Conservation (phyloP, 2,329 filamentous ascomycete genomes). For the Phoma sp. region DNA sequence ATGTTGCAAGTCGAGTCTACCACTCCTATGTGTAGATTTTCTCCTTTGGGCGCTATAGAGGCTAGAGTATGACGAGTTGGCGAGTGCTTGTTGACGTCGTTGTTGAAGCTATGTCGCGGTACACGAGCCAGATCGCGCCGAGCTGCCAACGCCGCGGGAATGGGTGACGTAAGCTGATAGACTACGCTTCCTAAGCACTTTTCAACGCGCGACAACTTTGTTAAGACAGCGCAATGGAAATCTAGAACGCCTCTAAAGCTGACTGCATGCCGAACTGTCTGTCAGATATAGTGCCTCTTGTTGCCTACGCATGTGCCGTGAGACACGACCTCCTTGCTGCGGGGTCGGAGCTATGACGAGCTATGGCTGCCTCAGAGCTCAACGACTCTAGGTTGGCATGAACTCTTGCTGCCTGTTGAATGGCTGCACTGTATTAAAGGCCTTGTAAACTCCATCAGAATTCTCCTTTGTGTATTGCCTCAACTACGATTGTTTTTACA, state of each 20-base stretch:
- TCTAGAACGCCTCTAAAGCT: neutral
- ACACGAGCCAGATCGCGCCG: constrained; percentile 11
- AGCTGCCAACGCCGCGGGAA: neutral
- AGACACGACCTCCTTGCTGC: neutral
- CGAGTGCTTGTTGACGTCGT: constrained; percentile 4
- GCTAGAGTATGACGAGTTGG: neutral
- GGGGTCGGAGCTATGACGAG: neutral
- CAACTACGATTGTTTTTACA: neutral
- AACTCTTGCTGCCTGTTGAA: neutral
- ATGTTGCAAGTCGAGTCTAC: constrained; percentile 57
- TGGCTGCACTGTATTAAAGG: neutral
- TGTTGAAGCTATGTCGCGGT: constrained; percentile 7
- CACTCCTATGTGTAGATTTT: neutral
- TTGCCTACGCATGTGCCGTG: neutral
- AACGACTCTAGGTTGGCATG: neutral
- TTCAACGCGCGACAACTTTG: neutral
- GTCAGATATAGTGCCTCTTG: neutral
- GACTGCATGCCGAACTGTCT: neutral
- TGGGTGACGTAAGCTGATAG: neutral
- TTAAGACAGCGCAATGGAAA: neutral
- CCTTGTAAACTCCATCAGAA: neutral
- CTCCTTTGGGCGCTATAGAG: neutral
- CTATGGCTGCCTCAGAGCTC: neutral
- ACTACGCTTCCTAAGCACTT: neutral
- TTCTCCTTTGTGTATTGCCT: neutral